These are phyloP conservation scores for Cephalotrichum gorgonifer DNA, from an alignment of 2,329 filamentous ascomycete species.

Conservation along the genomic window DNA sequence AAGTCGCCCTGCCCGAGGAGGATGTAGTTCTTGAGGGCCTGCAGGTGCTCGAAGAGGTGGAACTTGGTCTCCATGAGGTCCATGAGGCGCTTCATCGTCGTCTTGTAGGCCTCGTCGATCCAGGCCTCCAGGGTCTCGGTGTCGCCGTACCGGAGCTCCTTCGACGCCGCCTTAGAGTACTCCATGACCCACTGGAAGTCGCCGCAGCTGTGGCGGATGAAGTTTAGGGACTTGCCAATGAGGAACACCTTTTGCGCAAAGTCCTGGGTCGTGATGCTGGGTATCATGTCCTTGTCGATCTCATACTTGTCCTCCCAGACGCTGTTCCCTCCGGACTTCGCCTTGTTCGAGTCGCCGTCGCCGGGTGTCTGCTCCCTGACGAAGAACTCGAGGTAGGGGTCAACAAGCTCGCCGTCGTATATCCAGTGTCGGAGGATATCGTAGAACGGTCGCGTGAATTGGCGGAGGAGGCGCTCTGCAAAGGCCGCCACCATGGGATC, in stretches of 20 bases:
- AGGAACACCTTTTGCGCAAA: conserved; percentile 95
- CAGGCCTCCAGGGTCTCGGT: conserved; percentile 83
- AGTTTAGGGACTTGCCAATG: conserved; percentile 96
- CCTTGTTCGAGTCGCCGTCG: conserved; percentile 30
- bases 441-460: conserved; percentile 91
- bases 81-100: conserved; percentile 91
- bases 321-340: conserved; percentile 61
- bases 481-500: conserved; percentile 92
- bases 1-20: conserved; percentile 94
- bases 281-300: conserved; percentile 50
- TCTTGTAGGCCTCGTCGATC: conserved; percentile 96
- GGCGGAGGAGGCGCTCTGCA: conserved; percentile 75
- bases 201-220: conserved; percentile 89
- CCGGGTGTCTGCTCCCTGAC: conserved; percentile 64
- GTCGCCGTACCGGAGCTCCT: conserved; percentile 85
- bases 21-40: conserved; percentile 88
- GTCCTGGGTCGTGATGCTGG: conserved; percentile 83
- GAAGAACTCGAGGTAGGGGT: conserved; percentile 93
- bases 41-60: conserved; percentile 83
- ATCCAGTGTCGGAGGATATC: conserved; percentile 95
- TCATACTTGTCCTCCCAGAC: conserved; percentile 74
- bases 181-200: conserved; percentile 93
- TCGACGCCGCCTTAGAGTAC: conserved; percentile 87
- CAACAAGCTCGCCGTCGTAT: conserved; percentile 94
- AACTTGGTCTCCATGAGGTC: conserved; percentile 93